A percentile compares a stretch with the other conserved stretches of the same genome.
Conservation (phyloP, 495 filamentous ascomycete species). For the Venustampulla echinocandica region DNA sequence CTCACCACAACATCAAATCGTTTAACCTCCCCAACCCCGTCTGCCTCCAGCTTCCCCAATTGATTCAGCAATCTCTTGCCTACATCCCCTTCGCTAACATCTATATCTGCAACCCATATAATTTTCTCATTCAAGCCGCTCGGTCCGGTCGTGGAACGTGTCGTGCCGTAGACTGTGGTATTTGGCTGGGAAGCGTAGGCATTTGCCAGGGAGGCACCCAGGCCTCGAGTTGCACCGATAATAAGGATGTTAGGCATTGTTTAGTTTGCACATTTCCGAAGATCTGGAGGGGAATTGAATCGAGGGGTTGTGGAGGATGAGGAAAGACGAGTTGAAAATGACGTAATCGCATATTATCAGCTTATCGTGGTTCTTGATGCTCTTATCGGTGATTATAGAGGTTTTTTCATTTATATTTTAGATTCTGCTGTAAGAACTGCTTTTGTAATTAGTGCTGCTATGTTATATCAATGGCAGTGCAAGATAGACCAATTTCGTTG, state of each 20-base stretch:
- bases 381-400: too few relatives aligned
- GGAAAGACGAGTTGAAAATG: too few relatives aligned
- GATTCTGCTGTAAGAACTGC: too few relatives aligned
- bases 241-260: conserved; percentile 51
- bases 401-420: too few relatives aligned
- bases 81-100: conserved; percentile 30
- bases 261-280: too few relatives aligned
- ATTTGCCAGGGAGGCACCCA: conserved; percentile 52
- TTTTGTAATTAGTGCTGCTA: too few relatives aligned
- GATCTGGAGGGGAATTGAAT: too few relatives aligned
- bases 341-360: too few relatives aligned
- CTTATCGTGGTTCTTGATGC: too few relatives aligned
- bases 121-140: conserved; percentile 25
- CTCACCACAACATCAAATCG: conserved; percentile 42
- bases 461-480: too few relatives aligned
- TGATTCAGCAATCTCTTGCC: conserved; percentile 36
- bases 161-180: conserved; percentile 50
- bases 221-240: conserved; percentile 57
- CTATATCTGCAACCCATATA: conserved; percentile 33
- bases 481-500: too few relatives aligned
- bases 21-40: conserved; percentile 24
- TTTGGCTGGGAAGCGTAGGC: conserved; percentile 44
- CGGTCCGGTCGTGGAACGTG: conserved; percentile 32
- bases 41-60: conserved; percentile 24
- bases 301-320: too few relatives aligned